Percentiles rank a stretch among this genome's conserved stretches.
phyloP scores from a whole-genome alignment of 805 yeast genomes.

The Metschnikowia matae region DNA sequence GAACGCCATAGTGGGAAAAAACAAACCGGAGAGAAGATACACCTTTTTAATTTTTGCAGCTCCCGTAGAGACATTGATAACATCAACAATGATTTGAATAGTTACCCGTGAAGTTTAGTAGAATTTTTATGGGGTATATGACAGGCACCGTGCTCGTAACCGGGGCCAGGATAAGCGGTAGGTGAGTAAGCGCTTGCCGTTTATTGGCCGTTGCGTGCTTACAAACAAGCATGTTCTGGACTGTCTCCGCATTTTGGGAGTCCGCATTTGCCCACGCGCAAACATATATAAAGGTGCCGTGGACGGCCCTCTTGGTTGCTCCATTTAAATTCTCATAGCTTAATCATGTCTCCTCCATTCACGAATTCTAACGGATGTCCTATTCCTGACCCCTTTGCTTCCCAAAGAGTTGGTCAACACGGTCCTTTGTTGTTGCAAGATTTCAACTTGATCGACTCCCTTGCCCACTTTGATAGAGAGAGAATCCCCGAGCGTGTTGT shows the following conservation, averaged over 20 bases:
- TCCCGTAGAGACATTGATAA: too few relatives aligned
- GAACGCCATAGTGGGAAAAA: background rate
- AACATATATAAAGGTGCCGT: background rate
- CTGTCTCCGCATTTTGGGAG: conserved; percentile 2
- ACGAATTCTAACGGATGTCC: conserved; percentile 77
- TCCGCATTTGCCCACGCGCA: background rate
- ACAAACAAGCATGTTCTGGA: conserved; percentile 11
- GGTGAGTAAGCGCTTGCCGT: conserved; percentile 4
- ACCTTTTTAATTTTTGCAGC: too few relatives aligned
- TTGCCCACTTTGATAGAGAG: conserved; percentile 87
- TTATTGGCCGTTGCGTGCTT: conserved; percentile 8
- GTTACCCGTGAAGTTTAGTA: too few relatives aligned
- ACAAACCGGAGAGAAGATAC: too few relatives aligned
- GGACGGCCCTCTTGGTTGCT: background rate
- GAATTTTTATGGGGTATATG: background rate
- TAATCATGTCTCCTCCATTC: conserved; percentile 50
- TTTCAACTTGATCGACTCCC: conserved; percentile 70
- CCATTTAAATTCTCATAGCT: background rate
- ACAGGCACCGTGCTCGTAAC: background rate
- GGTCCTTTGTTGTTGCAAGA: conserved; percentile 84
- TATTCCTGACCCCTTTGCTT: conserved; percentile 69
- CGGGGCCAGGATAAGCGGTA: background rate
- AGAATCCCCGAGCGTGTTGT: conserved; percentile 91
- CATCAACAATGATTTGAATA: too few relatives aligned
- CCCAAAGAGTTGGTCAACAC: conserved; percentile 68